A percentile compares a stretch with the other conserved stretches of the same genome.
phyloP scores from a whole-genome alignment of 1,284 basidiomycete genomes.

The Xanthoconium separans region DNA sequence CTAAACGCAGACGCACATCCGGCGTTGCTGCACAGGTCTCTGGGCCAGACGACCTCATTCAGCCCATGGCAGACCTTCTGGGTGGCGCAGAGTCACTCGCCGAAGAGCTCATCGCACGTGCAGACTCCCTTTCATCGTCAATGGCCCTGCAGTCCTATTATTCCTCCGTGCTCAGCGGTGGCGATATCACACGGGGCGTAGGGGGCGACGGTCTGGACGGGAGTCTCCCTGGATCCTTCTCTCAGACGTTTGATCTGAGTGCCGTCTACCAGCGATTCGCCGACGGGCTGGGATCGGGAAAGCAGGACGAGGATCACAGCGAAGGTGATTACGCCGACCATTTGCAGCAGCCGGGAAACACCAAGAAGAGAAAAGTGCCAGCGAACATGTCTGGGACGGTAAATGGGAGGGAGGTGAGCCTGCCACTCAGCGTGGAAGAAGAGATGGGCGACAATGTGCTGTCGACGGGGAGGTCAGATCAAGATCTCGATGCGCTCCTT shows the following conservation, averaged over 20 bases:
- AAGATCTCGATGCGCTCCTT: slow-evolving; percentile 21
- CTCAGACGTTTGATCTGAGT: slow-evolving; percentile 29
- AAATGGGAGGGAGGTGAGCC: slow-evolving; percentile 31
- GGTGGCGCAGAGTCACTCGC: slow-evolving; percentile 41
- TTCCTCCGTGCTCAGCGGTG: slow-evolving; percentile 50
- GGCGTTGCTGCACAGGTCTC: slow-evolving; percentile 22
- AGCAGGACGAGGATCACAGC: slow-evolving; percentile 46
- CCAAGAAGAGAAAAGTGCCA: slow-evolving; percentile 83
- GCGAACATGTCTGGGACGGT: slow-evolving; percentile 42
- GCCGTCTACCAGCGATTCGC: slow-evolving; percentile 28
- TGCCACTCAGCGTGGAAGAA: slow-evolving; percentile 27
- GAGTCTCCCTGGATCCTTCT: slow-evolving; percentile 22
- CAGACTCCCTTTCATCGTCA: slow-evolving; percentile 49
- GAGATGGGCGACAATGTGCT: slow-evolving; percentile 17
- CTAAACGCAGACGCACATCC: slow-evolving; percentile 60
- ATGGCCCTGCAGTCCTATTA: slow-evolving; percentile 63
- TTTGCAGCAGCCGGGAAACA: slow-evolving; percentile 72
- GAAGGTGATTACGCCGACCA: slow-evolving; percentile 63
- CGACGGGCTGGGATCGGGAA: slow-evolving; percentile 25
- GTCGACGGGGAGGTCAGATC: slow-evolving; percentile 19
- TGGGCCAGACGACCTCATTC: slow-evolving; percentile 25
- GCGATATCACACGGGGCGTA: slow-evolving; percentile 36
- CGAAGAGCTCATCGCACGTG: slow-evolving; percentile 51
- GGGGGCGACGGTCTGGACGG: slow-evolving; percentile 14
- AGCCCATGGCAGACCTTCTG: slow-evolving; percentile 34